Evolutionary conservation across 768 basidiomycete genomes (phyloP).

Genomic region (Amylocystis lapponica): DNA sequence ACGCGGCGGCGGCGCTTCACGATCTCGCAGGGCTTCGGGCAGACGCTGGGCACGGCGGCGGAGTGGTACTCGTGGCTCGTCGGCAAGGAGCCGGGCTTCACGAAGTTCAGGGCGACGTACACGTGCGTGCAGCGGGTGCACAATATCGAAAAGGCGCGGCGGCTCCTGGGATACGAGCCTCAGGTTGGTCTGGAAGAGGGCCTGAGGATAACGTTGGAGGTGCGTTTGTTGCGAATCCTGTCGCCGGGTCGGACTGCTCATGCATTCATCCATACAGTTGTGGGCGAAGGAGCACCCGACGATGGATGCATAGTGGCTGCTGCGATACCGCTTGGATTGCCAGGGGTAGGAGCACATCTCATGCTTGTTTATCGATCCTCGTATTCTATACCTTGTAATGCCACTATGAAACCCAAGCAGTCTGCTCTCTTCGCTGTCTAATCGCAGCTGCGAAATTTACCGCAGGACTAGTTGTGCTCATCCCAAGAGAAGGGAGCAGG

Average conservation of each 20-base stretch:
- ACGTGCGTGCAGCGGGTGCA: slow-evolving; percentile 79
- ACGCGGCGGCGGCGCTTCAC: slow-evolving; percentile 35
- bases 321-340: no score
- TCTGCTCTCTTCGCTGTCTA: no score
- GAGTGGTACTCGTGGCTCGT: slow-evolving; percentile 71
- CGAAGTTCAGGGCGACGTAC: slow-evolving; percentile 76
- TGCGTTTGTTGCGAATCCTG: slow-evolving; percentile 28
- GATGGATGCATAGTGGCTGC: no score
- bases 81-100: slow-evolving; percentile 82
- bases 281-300: slow-evolving; percentile 14
- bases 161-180: slow-evolving; percentile 92
- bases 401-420: no score
- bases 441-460: no score
- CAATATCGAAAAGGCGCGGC: slow-evolving; percentile 90
- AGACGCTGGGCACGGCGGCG: slow-evolving; percentile 62
- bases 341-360: no score
- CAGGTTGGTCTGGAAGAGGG: slow-evolving; percentile 87
- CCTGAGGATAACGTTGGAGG: slow-evolving; percentile 70
- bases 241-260: background rate
- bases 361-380: no score
- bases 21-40: slow-evolving; percentile 59
- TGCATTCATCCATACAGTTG: slow-evolving; percentile 6
- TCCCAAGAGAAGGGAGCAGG: no score
- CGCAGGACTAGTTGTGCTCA: no score
- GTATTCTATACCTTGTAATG: no score